Percentiles rank a stretch among this genome's conserved stretches.
Evolutionary conservation across 352 stramenopile species (phyloP).

Genomic region (Sclerospora graminicola): DNA sequence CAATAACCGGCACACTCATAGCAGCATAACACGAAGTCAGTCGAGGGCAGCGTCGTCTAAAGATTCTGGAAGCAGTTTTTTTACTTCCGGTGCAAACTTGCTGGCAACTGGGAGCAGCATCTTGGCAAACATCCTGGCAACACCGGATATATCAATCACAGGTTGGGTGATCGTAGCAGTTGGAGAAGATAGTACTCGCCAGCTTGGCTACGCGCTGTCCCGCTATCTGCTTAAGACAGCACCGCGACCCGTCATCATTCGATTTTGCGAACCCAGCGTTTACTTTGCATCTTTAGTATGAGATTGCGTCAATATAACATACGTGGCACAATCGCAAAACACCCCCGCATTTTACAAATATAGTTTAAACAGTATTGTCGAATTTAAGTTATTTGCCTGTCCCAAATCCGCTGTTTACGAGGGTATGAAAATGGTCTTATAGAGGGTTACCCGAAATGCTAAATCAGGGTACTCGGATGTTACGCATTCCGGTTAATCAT

Average conservation of each 20-base stretch:
- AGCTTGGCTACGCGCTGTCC: slow-evolving; percentile 52
- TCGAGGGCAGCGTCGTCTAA: slow-evolving; percentile 4
- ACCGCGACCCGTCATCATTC: slow-evolving; percentile 44
- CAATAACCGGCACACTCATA: slow-evolving; percentile 38
- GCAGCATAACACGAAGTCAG: slow-evolving; percentile 17
- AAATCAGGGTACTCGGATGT: no score
- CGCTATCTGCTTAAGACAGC: slow-evolving; percentile 67
- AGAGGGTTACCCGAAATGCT: no score
- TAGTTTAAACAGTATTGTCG: no score
- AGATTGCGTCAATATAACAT: no score
- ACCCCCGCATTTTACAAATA: no score
- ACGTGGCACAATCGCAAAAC: no score
- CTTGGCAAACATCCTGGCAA: slow-evolving; percentile 12
- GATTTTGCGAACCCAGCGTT: slow-evolving; percentile 66
- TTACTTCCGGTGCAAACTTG: slow-evolving; percentile 13
- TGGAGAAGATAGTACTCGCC: slow-evolving; percentile 48
- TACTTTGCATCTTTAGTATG: slow-evolving; percentile 57
- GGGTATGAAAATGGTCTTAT: no score
- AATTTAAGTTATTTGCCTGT: no score
- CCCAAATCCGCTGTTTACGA: no score
- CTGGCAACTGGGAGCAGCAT: slow-evolving; percentile 14
- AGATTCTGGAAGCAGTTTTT: slow-evolving; percentile 9
- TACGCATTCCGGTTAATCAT: no score
- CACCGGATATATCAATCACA: slow-evolving; percentile 19
- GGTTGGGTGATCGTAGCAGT: slow-evolving; percentile 75